Conservation (phyloP, 2,329 filamentous ascomycete species). For the Beauveria caledonica region DNA sequence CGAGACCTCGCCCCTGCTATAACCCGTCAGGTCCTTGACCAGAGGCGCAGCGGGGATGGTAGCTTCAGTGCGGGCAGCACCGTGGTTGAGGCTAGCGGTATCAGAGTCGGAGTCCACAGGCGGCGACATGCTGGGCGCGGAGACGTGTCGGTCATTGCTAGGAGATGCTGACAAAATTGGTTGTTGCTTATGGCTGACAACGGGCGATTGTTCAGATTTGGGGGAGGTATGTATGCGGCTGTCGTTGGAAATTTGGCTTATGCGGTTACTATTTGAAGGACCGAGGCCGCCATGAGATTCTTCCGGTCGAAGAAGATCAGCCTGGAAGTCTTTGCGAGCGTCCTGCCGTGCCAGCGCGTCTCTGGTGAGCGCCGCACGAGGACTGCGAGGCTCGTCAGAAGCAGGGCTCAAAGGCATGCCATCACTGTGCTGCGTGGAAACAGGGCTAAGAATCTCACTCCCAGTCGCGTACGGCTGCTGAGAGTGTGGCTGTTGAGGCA, state of each 20-base stretch:
- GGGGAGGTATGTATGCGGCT: background rate
- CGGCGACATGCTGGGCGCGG: background rate
- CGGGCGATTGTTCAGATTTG: background rate
- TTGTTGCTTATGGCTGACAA: background rate
- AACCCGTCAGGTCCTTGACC: background rate
- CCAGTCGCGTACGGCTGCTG: background rate
- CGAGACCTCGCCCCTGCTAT: constrained; percentile 5
- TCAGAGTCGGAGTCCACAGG: background rate
- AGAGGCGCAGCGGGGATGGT: background rate
- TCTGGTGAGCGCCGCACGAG: background rate
- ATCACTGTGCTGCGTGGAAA: background rate
- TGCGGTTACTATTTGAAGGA: background rate
- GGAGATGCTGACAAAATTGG: background rate
- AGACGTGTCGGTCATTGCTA: background rate
- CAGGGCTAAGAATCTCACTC: background rate
- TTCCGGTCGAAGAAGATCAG: background rate
- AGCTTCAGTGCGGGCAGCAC: background rate
- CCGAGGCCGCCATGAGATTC: background rate
- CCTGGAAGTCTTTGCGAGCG: background rate
- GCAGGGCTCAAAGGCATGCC: background rate
- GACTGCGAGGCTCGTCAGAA: background rate
- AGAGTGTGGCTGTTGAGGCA: background rate
- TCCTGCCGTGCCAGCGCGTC: background rate
- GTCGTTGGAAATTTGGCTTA: constrained; percentile 7
- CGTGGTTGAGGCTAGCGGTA: background rate